Evolutionary conservation across 257 asterid species (phyloP), one percentile per base, ranked within the genome.

Genomic region (Lycium ferocissimum): DNA sequence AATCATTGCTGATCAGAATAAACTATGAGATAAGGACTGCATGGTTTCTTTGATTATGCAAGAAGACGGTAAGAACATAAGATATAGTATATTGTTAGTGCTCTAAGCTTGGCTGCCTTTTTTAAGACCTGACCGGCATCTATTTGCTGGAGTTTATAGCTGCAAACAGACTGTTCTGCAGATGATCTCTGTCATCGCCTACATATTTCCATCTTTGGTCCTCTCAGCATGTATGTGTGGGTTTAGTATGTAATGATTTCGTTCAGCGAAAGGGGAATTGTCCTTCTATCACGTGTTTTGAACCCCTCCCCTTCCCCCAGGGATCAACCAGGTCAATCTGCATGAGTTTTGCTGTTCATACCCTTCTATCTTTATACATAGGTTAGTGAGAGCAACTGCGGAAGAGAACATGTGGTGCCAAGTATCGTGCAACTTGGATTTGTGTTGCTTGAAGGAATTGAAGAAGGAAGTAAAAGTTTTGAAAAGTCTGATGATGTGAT

Each of bases 361-460:
- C 33, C 33, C 83, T 84, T 65, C 47, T 9, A 14, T 85, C 66
- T 83, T 67, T 65, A 45, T 83, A 62, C 71, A 58, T 82, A 95
- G 98, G 95, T 94, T 83, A 91, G 92, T 85, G 94, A 92, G 67
- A 94, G 95, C 89, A 92, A 92, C 84, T 91, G 79, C 43, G 98
- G 98, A 84, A 89, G 98, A 91, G 98, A 93, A 86, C 98, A 94
- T 79, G 91, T 93, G 18, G 86, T 94, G 69, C 98, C 98, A 20
- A 95, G 98, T 88, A 94, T 93, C 70, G 96, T 95, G 81, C 97
- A 91, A 79, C 85, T 95, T 80, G 97, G 98, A 67, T 95, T 95
- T 90, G 91, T 89, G 86, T 89, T 95, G 89, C 98, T 94, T 65
- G 98, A 93, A 91, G 92, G 91, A 80, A 90, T 93, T 43, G 97